phyloP scores from a whole-genome alignment of 306 rosid species.

The Sicyos edulis region DNA sequence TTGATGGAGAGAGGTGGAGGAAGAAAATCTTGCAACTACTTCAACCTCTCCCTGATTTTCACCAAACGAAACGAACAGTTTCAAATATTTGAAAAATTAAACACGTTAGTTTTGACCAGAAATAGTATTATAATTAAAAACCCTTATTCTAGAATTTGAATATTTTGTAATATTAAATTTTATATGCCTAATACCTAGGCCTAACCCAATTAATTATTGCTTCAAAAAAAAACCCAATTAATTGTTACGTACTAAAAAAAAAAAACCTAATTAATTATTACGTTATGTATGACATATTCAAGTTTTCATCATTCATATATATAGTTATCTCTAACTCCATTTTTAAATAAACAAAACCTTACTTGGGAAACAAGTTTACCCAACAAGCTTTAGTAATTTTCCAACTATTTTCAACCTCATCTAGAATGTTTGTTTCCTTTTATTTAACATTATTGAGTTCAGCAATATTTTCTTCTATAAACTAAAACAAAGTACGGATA shows the following conservation, averaged over 20 bases:
- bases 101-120: constrained; percentile 14
- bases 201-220: too few relatives aligned
- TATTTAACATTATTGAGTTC: too few relatives aligned
- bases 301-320: constrained; percentile 1
- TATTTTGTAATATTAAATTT: not conserved
- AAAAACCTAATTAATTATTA: not conserved
- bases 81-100: constrained; percentile 10
- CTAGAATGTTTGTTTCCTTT: not conserved
- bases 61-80: constrained; percentile 5
- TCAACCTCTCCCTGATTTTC: not conserved
- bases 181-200: not conserved
- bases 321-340: not conserved
- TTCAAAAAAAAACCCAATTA: too few relatives aligned
- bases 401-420: not conserved
- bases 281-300: not conserved
- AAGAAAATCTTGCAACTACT: not conserved
- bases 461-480: too few relatives aligned
- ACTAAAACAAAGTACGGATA: too few relatives aligned
- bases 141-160: constrained; percentile 7
- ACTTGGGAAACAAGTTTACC: constrained; percentile 1
- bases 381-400: not conserved
- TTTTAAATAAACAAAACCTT: not conserved
- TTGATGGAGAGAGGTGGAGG: not conserved
- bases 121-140: not conserved
- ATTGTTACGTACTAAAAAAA: too few relatives aligned